Base-by-base conservation (phyloP, 2,329 filamentous ascomycete species). In the Waltergamsia citrina region DNA sequence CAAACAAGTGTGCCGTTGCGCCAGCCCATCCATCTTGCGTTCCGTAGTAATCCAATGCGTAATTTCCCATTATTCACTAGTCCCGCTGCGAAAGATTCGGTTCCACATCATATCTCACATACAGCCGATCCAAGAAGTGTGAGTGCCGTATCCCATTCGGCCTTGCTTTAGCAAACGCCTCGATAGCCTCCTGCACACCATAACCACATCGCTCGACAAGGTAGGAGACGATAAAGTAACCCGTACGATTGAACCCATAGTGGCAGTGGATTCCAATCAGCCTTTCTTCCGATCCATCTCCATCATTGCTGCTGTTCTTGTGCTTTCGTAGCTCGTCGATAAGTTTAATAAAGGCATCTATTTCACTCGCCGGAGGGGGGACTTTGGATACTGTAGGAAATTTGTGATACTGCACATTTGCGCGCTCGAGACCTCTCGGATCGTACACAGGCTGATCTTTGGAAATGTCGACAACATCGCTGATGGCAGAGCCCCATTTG, bases 191-290 rank as follows among this genome's bases (percentile, higher is more conserved):
- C 47, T 83, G 73, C 3, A 94, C 73, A 16, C 63, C 64, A 48
- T 75, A 88, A 1, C 74, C 78, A 44, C 82, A 73, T 30, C 77
- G 68, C 60, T 95, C 87, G 11, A 95, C 80, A n/a, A 96, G 65
- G 51, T 95, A 96, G 49, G 80, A 86, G 21, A 85, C 81, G 33
- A 96, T 76, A 51, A 95, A 84, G 54, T 90, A 94, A 1, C 90
- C 90, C 0, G 90, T 95, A 16, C 88, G 74, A 53, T 96, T 95
- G 62, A 93, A 95, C 0, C 90, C 90, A 47, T 95, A 95, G 50
- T 96, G 90, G 49, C 90, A 96, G 53, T 96, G 90, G 0, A 94
- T 85, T 3, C 81, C 88, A 33, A 94, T 73, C 31, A 80, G 62
- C n/a, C 48, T 51, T 27, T 50, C 39, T 7, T 46, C 46, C 1